Evolutionary conservation across 768 basidiomycete species (phyloP).

Genomic region (Russula foetens): DNA sequence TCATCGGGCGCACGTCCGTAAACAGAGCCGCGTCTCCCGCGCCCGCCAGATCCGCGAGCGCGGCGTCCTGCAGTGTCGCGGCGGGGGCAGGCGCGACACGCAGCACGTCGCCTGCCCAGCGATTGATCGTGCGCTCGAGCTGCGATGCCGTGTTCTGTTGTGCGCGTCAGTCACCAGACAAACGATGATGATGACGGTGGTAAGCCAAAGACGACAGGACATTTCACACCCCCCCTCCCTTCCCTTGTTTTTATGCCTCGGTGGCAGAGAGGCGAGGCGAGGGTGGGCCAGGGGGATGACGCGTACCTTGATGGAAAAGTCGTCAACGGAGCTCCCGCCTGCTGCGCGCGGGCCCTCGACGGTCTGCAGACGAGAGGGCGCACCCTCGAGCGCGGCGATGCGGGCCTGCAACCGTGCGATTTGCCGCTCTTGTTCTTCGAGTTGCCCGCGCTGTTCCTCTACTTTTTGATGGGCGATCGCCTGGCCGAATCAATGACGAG

Average conservation of each 20-base stretch:
- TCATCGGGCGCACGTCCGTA: slow-evolving; percentile 42
- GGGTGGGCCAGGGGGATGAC: not conserved
- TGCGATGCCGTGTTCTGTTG: slow-evolving; percentile 55
- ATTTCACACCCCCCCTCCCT: no score
- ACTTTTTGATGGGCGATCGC: slow-evolving; percentile 86
- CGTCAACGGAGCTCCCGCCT: slow-evolving; percentile 65
- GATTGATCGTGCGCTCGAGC: slow-evolving; percentile 75
- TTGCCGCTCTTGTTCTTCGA: slow-evolving; percentile 79
- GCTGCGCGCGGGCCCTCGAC: slow-evolving; percentile 29
- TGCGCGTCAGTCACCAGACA: no score
- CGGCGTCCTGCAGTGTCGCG: slow-evolving; percentile 46
- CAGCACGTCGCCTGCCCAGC: slow-evolving; percentile 77
- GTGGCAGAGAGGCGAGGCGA: not conserved
- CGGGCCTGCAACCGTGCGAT: slow-evolving; percentile 64
- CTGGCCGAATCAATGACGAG: slow-evolving; percentile 29
- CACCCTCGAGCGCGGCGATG: slow-evolving; percentile 69
- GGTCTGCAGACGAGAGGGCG: slow-evolving; percentile 29
- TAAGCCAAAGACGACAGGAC: no score
- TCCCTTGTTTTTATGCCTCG: no score
- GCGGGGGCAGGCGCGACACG: slow-evolving; percentile 47
- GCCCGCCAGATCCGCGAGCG: slow-evolving; percentile 50
- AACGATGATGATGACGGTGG: no score
- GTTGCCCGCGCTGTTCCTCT: slow-evolving; percentile 68
- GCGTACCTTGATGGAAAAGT: slow-evolving; percentile 77
- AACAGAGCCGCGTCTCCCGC: slow-evolving; percentile 33